Evolutionary conservation across 495 filamentous ascomycete genomes (phyloP), one percentile per base, ranked within the genome.

Genomic region (Mytilinidion resinicola): DNA sequence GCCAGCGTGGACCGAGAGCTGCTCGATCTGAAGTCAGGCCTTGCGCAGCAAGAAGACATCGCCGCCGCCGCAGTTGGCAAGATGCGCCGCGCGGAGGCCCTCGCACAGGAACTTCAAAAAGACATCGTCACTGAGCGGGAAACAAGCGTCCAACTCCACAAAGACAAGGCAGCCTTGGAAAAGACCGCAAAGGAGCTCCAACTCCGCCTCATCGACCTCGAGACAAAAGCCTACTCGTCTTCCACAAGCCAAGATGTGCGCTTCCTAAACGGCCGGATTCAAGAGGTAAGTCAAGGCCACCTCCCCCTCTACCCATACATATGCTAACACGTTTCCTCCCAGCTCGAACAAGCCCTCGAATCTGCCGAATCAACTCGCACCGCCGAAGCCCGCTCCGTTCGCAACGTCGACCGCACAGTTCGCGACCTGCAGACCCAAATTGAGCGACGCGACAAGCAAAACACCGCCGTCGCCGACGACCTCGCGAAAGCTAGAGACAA

Each of bases 261-360:
- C 60, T 98, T 97, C 78, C 75, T 97, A 69, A 87, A 96, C 74
- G 90, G 91, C 63, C 82, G 93, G 39, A 88, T 98, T 62, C 91
- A 96, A 78, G 95, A 97, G 80, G 92, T 96, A 80, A 79, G 80
- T 63, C 49, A 25, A 15, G 41, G 19, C 33, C 33, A 9, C 9
- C 4, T 36, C 11, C 1, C 46, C 57, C 49, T 41, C 49, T 59
- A 25, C 46, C 8, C 35, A 57, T 68, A 0, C 57, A 57, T 14
- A 37, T 60, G 49, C 57, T 66, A 51, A 63, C 25, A 43, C 66
- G 44, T 49, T 35, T 34, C 39, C 69, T 11, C 4, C 46, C 63
- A 97, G 91, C 85, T 98, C 55, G 93, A 98, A 75, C 80, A 82
- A n/a, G 85, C 91, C 60, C 85, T 98, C 21, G 93, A 98, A 74